Conservation (phyloP, 75 land plant species). For the Pinus tabuliformis region DNA sequence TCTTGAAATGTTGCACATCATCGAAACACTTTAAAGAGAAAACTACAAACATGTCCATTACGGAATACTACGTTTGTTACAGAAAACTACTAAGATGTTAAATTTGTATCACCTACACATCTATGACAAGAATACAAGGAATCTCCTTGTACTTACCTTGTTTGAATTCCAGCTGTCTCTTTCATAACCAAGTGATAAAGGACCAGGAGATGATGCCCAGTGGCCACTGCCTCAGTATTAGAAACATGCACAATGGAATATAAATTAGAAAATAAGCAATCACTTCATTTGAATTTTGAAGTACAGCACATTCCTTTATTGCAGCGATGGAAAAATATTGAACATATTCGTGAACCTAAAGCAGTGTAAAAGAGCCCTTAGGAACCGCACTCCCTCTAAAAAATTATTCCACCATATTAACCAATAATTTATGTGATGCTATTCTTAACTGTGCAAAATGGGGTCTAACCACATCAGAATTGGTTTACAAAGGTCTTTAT, state of each 20-base stretch:
- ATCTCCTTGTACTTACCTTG: constrained; percentile 40
- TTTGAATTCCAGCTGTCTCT: constrained; percentile 73
- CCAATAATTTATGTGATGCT: too few species aligned
- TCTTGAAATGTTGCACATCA: not conserved
- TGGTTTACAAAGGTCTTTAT: too few species aligned
- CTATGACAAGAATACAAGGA: not conserved
- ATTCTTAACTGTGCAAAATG: too few species aligned
- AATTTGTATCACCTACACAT: not conserved
- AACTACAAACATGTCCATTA: not conserved
- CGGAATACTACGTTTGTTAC: not conserved
- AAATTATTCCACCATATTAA: not conserved
- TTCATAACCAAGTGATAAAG: constrained; percentile 49
- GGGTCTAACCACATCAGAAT: too few species aligned
- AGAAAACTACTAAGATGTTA: not conserved
- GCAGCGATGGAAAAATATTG: not conserved
- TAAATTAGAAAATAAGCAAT: constrained; percentile 7
- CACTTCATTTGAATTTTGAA: not conserved
- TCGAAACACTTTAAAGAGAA: not conserved
- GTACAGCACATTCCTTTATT: not conserved
- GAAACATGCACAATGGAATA: not conserved
- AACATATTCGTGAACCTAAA: not conserved
- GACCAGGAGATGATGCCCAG: constrained; percentile 58
- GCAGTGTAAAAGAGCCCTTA: not conserved
- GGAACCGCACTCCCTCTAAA: not conserved
- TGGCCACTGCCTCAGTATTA: constrained; percentile 50